Base-by-base conservation (phyloP, 129 eudicot genomes). In the Smallanthus sonchifolius region DNA sequence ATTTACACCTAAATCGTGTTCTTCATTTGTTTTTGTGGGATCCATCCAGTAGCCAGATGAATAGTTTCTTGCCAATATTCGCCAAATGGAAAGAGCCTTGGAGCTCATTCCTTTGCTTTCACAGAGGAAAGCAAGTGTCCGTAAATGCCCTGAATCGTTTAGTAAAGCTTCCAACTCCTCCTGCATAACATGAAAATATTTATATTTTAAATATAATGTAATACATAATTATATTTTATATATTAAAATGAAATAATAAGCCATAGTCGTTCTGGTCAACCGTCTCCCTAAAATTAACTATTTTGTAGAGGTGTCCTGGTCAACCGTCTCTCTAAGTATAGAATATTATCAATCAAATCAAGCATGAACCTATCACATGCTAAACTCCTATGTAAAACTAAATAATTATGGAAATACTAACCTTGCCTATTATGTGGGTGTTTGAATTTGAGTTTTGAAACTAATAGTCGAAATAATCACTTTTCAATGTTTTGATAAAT, bases 21-120 rank as follows among this genome's bases (percentile, higher is more conserved):
- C 54, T 67, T 74, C 77, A 57, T 48, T 70, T 79, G 55, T 70
- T 40, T 67, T 84, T 72, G 83, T 6, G 9, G 51, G 79, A 60
- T 84, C 92, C 70, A 71, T 76, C 74, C 76, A 72, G 69, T 77
- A 81, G 72, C 85, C 88, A 34, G 93, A 76, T 76, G 90, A 85
- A 81, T 84, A 74, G 72, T 83, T 91, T 82, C 97, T 82, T 34
- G 96, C 97, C 77, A 94, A 72, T 67, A 86, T 79, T 74, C 97
- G 88, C 99, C 99, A 94, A 17, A 88, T 88, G 57, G 93, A 77
- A 74, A 94, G 95, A 74, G 99, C 97, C 69, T 94, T 91, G 9
- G 91, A 85, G 77, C 84, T 88, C 98, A 94, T 84, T 77, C 93
- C 93, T 75, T 94, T 94, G 67, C 95, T 86, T 57, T 96, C 96